Conservation (phyloP, 805 yeast genomes). For the Kazachstania kunashirensis region DNA sequence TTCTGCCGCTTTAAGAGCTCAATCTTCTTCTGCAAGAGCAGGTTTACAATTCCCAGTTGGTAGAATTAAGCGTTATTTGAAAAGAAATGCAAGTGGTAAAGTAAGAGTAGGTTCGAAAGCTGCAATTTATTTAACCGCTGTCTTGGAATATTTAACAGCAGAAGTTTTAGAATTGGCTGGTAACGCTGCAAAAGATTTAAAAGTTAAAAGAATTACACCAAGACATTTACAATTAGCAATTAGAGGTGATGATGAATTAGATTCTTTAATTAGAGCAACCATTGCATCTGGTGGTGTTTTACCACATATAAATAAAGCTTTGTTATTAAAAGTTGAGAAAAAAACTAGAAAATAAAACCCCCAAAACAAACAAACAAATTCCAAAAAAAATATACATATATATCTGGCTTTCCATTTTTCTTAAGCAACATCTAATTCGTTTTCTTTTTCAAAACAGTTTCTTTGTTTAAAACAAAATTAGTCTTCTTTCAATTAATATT, state of each 20-base stretch:
- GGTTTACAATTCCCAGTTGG: slow-evolving; percentile 98
- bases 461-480: too few species aligned
- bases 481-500: too few species aligned
- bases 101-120: slow-evolving; percentile 88
- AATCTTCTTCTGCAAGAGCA: slow-evolving; percentile 89
- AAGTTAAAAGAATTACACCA: slow-evolving; percentile 94
- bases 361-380: too few species aligned
- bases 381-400: not conserved
- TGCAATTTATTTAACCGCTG: slow-evolving; percentile 93
- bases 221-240: slow-evolving; percentile 94
- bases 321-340: slow-evolving; percentile 68
- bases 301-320: slow-evolving; percentile 83
- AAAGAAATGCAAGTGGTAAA: slow-evolving; percentile 78
- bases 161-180: slow-evolving; percentile 97
- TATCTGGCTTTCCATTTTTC: not conserved
- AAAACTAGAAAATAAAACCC: slow-evolving; percentile 24
- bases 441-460: too few species aligned
- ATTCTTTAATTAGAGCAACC: slow-evolving; percentile 86
- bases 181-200: slow-evolving; percentile 93
- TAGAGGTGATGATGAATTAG: slow-evolving; percentile 97
- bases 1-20: slow-evolving; percentile 37
- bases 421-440: too few species aligned
- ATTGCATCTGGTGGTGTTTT: slow-evolving; percentile 97
- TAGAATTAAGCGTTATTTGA: slow-evolving; percentile 93
- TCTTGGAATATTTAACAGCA: slow-evolving; percentile 90